Evolutionary conservation across 2,329 filamentous ascomycete species (phyloP).

Genomic region (Penicillium hordei): DNA sequence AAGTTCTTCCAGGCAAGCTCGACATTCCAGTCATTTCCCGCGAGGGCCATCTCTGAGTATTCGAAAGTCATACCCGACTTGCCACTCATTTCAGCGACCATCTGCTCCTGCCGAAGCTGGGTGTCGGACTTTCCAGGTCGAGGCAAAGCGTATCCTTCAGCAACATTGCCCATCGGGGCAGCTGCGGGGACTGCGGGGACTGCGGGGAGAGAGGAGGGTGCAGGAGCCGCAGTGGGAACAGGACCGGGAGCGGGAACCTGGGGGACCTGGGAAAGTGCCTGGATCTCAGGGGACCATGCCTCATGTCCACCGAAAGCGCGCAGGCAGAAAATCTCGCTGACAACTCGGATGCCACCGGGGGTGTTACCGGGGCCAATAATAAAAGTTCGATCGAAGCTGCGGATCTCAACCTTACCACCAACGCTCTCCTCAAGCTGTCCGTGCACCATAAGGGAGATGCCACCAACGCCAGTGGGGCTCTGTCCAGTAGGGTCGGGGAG

Average conservation of each 20-base stretch:
- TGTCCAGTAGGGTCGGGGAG: constrained; percentile 68
- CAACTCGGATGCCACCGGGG: constrained; percentile 66
- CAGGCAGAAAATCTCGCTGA: constrained; percentile 76
- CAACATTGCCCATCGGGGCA: constrained; percentile 29
- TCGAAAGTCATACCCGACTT: constrained; percentile 77
- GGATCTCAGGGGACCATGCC: constrained; percentile 50
- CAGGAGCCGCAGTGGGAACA: constrained; percentile 9
- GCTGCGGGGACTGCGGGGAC: constrained; percentile 15
- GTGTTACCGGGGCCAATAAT: constrained; percentile 72
- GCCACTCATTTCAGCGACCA: constrained; percentile 68
- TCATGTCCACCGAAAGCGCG: constrained; percentile 63
- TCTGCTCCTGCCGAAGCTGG: constrained; percentile 65
- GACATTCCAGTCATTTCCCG: constrained; percentile 77
- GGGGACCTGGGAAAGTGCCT: constrained; percentile 31
- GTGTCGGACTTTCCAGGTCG: constrained; percentile 47
- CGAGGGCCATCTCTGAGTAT: constrained; percentile 78
- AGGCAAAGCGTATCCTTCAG: constrained; percentile 43
- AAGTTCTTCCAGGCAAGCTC: constrained; percentile 73
- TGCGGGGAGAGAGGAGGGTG: constrained; percentile 19
- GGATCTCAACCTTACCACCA: constrained; percentile 58
- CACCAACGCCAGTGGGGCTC: constrained; percentile 67
- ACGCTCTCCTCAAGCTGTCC: constrained; percentile 78
- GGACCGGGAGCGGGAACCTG: constrained; percentile 17
- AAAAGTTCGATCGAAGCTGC: constrained; percentile 81
- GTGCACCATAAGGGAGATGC: constrained; percentile 75